A percentile compares a stretch with the other conserved stretches of the same genome.
Evolutionary conservation across 73 alveolate species (phyloP).

Genomic region (Uronychia binucleata): DNA sequence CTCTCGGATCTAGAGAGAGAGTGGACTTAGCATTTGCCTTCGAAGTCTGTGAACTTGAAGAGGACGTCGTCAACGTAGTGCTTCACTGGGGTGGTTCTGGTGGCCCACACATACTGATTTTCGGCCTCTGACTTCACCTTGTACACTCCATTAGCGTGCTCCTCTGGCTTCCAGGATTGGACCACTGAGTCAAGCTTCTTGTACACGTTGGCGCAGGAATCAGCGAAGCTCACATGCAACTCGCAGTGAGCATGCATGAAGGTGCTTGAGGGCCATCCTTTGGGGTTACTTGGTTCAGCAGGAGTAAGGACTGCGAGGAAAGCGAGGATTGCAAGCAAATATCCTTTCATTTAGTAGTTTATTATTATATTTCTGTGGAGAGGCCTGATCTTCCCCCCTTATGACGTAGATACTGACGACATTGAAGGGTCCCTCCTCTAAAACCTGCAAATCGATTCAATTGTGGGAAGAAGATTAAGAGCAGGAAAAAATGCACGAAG

Average conservation of each 20-base stretch:
- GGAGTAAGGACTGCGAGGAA: neutral
- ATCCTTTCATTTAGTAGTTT: no score
- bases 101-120: constrained; percentile 24
- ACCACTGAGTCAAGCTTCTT: neutral
- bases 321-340: no score
- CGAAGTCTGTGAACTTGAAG: constrained; percentile 19
- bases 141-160: constrained; percentile 10
- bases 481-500: no score
- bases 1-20: constrained; percentile 21
- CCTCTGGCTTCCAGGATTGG: neutral
- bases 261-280: neutral
- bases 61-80: constrained; percentile 35
- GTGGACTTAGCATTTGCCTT: constrained; percentile 9
- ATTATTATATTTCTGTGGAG: no score
- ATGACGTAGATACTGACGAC: no score
- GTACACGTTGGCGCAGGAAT: constrained; percentile 1
- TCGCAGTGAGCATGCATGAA: neutral
- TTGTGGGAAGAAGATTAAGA: no score
- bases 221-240: neutral
- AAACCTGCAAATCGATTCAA: no score
- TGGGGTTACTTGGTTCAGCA: constrained; percentile 3
- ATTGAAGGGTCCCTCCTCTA: no score
- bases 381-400: no score
- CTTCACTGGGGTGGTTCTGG: constrained; percentile 42
- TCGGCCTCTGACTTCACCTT: neutral